Evolutionary conservation across 2,329 filamentous ascomycete species (phyloP).

Genomic region (Colletotrichum salicis): DNA sequence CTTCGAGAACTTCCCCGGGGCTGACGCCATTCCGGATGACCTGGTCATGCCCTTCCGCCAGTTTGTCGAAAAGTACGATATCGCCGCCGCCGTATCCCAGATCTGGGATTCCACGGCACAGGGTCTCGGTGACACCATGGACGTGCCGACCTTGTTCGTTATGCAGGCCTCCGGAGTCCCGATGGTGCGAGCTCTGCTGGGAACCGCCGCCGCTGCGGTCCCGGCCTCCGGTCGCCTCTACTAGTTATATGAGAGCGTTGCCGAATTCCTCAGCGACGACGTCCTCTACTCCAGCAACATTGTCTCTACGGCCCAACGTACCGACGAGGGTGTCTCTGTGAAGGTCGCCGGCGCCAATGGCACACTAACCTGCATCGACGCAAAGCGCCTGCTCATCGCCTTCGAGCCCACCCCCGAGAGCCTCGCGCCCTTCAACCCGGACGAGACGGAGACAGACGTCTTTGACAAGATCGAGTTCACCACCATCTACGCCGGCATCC

Average conservation of each 20-base stretch:
- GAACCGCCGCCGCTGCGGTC: conserved; percentile 34
- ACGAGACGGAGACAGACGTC: conserved; percentile 36
- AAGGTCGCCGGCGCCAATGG: conserved; percentile 17
- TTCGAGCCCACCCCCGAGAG: conserved; percentile 39
- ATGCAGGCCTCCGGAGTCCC: conserved; percentile 35
- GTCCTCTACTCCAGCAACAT: conserved; percentile 40
- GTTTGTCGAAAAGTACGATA: conserved; percentile 59
- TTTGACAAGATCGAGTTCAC: conserved; percentile 38
- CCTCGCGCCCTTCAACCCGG: conserved; percentile 36
- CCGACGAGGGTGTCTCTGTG: conserved; percentile 34
- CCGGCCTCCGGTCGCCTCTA: conserved; percentile 38
- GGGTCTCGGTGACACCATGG: conserved; percentile 38
- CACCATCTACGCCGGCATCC: conserved; percentile 41
- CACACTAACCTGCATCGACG: conserved; percentile 36
- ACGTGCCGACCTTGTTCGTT: conserved; percentile 36
- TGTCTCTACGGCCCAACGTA: conserved; percentile 19
- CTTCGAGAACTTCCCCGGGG: conserved; percentile 52
- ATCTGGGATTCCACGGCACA: conserved; percentile 36
- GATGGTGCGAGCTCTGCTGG: conserved; percentile 39
- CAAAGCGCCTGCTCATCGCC: conserved; percentile 40
- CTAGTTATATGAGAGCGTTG: conserved; percentile 37
- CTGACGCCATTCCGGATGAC: conserved; percentile 55
- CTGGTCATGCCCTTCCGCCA: conserved; percentile 58
- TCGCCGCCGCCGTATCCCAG: conserved; percentile 52
- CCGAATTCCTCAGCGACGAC: conserved; percentile 35